Conservation (phyloP, 371 early-diverging fungal genomes). For the Mortierella sp. region DNA sequence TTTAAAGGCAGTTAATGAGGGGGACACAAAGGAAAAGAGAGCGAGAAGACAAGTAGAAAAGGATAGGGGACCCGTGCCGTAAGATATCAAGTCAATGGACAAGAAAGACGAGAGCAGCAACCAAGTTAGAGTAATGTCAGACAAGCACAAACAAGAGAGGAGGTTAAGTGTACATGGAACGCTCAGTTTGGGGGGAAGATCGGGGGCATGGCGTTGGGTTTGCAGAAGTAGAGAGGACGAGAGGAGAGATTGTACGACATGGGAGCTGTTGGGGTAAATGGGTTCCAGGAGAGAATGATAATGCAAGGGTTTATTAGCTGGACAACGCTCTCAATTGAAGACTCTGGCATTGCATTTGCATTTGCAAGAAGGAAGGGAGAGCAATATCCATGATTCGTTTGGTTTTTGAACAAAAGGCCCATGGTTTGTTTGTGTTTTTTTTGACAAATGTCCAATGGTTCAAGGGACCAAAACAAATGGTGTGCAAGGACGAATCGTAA, state of each 20-base stretch:
- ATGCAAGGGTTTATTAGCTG: conserved; percentile 13
- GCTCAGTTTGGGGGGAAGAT: neutral
- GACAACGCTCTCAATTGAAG: neutral
- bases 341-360: too few species aligned
- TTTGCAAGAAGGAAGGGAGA: too few species aligned
- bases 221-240: neutral
- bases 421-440: too few species aligned
- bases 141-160: neutral
- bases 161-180: neutral
- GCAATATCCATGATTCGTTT: too few species aligned
- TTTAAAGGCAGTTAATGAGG: conserved; percentile 3
- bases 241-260: conserved; percentile 9
- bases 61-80: neutral
- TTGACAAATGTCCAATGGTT: too few species aligned
- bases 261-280: conserved; percentile 7
- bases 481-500: too few species aligned
- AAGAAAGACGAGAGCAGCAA: neutral
- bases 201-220: neutral
- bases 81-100: neutral
- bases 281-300: neutral
- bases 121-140: too few species aligned
- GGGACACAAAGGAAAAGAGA: neutral
- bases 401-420: too few species aligned
- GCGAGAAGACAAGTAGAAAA: neutral
- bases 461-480: too few species aligned